Percentiles rank a stretch among this genome's conserved stretches.
These are phyloP conservation scores for Leccinum aurantiacum DNA, from an alignment of 768 basidiomycete species.

Conservation along the genomic window DNA sequence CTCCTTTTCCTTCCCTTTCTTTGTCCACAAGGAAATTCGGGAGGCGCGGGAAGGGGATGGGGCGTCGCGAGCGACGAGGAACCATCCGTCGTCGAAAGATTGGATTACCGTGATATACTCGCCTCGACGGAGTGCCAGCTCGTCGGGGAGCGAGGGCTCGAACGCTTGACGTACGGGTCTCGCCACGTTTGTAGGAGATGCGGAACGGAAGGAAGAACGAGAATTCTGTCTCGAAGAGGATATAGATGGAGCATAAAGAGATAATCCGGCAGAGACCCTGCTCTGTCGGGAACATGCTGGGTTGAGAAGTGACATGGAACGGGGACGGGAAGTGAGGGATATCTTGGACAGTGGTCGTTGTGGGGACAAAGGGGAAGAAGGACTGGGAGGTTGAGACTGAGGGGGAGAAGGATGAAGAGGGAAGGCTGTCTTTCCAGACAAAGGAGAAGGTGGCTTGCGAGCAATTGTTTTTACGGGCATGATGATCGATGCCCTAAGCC, in stretches of 20 bases:
- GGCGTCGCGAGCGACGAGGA: constrained; percentile 60
- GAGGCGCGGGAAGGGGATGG: constrained; percentile 42
- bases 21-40: constrained; percentile 12
- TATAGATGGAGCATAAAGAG: constrained; percentile 39
- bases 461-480: constrained; percentile 53
- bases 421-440: constrained; percentile 41
- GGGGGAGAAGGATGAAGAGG: constrained; percentile 33
- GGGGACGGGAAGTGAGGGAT: constrained; percentile 18
- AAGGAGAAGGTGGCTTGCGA: constrained; percentile 37
- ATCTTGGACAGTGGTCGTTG: constrained; percentile 2
- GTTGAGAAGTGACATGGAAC: constrained; percentile 21
- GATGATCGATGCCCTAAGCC: constrained; percentile 46
- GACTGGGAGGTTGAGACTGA: constrained; percentile 37
- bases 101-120: constrained; percentile 63
- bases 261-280: constrained; percentile 33
- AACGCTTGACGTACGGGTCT: constrained; percentile 67
- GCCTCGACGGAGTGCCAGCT: constrained; percentile 55
- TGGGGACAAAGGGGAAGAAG: constrained; percentile 37
- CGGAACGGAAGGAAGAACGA: constrained; percentile 14
- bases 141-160: constrained; percentile 70
- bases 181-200: constrained; percentile 33
- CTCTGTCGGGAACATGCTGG: constrained; percentile 30
- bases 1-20: not conserved
- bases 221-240: constrained; percentile 8
- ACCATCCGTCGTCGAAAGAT: constrained; percentile 81